Base-by-base conservation (phyloP, 306 rosid species). In the Medicago ruthenica region DNA sequence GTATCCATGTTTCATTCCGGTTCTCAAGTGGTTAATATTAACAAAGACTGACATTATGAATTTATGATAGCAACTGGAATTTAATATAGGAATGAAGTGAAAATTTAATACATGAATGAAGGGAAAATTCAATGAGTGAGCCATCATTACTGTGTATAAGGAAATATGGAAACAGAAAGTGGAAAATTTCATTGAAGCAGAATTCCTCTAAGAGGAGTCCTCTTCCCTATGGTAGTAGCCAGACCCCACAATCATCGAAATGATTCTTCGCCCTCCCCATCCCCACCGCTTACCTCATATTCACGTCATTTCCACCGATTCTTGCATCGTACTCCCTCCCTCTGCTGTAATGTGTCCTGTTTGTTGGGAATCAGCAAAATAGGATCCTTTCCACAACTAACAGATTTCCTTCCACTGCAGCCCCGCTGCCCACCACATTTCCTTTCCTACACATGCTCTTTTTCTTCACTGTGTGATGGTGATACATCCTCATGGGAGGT, bases 1-100 rank as follows among this genome's bases (percentile, higher is more conserved):
- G 39, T 64, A 6, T 53, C 27, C 50, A 22, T 78, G 55, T 39
- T 61, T 51, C 47, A 11, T 71, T 17, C 57, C 37, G 48, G 48
- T 78, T 51, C 10, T 20, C 47, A 37, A 79, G 31, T 71, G 40
- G 48, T 17, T 61, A 4, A 63, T 42, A 76, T 76, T 44, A 76
- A 51, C 18, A 77, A 11, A 12, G 47, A 16, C 36, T 59, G n/a
- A 17, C 11, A 20, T 20, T 53, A 16, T 16, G 15, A 53, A 53
- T 8, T 53, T 2, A 57, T 57, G 7, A 21, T 57, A 59, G 65
- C 8, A 11, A 15, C 24, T 62, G 24, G 45, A 62, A 62, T 37
- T n/a, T 36, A 36, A 9, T 10, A 3, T 61, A 61, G 11, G 7
- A 13, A 62, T 31, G 2, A 36, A 36, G 41, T 24, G 27, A 24